Evolutionary conservation across 441 rosid genomes (phyloP), one percentile per base, ranked within the genome.

Genomic region (Melastoma candidum): DNA sequence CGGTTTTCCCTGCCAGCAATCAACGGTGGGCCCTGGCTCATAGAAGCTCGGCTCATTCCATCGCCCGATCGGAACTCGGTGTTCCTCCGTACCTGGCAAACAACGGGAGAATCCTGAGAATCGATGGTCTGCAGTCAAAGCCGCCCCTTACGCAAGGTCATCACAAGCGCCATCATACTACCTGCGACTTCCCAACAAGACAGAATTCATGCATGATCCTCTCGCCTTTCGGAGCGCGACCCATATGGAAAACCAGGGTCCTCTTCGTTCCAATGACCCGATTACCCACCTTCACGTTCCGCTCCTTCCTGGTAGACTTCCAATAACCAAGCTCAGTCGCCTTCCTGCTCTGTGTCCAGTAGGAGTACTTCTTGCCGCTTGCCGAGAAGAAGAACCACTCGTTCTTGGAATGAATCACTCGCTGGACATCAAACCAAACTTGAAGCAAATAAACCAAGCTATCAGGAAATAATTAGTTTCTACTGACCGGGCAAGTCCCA

Each of bases 171-270:
- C 0, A n/a, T 11, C 46, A 17, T 17, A 17, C 53, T 36, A 86
- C 97, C 90, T 74, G 82, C 2, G 80, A 53, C 17, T 58, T 61
- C 17, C 84, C 87, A 2, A 66, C 54, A 89, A 81, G 74, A 75
- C 79, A 77, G 67, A 74, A 87, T 66, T 90, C 95, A 26, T 87
- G 89, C 87, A 90, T 78, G 61, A 81, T 80, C 63, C 95, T 74
- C 63, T 90, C 82, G n/a, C 97, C 95, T 70, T 81, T 87, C 1
- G 97, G 95, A 0, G 95, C 97, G 57, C 97, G 95, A 47, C 97
- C 95, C 0, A 52, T 9, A 56, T 90, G 95, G 67, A 90, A 86
- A 12, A 90, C 90, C 0, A 90, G 94, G 25, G 92, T 87, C 68
- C 95, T 75, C 71, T 90, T 90, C 1, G 90, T 83, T 12, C 97